These are phyloP conservation scores for Cardamine resedifolia DNA, from an alignment of 345 rosid species.

Conservation along the genomic window DNA sequence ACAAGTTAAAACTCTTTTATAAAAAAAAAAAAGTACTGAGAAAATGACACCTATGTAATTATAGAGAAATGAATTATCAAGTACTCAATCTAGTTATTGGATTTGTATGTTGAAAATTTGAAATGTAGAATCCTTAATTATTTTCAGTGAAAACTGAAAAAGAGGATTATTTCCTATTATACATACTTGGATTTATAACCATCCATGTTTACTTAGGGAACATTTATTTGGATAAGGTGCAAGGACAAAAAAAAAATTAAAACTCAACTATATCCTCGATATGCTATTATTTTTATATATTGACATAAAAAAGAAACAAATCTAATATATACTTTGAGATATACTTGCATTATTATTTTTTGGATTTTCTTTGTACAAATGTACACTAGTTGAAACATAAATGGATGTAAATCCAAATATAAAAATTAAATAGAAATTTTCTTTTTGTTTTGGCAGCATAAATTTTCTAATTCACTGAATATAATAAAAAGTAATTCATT, in stretches of 20 bases:
- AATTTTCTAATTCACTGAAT: background rate
- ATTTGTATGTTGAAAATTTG: too few species aligned
- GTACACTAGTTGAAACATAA: background rate
- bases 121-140: too few species aligned
- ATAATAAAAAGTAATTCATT: background rate
- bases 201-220: background rate
- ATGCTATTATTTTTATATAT: background rate
- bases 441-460: background rate
- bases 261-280: background rate
- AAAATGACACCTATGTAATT: too few species aligned
- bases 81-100: too few species aligned
- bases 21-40: too few species aligned
- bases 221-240: background rate
- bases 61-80: too few species aligned
- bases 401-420: background rate
- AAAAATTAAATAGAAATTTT: background rate
- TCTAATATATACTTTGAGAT: background rate
- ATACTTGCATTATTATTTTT: background rate
- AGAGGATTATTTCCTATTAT: too few species aligned
- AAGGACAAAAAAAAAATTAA: background rate
- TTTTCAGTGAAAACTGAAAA: too few species aligned
- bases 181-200: background rate
- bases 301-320: background rate
- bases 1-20: too few species aligned
- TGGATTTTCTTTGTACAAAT: background rate